These are phyloP conservation scores for Tuber brumale DNA, from an alignment of 495 filamentous ascomycete genomes.

Conservation along the genomic window DNA sequence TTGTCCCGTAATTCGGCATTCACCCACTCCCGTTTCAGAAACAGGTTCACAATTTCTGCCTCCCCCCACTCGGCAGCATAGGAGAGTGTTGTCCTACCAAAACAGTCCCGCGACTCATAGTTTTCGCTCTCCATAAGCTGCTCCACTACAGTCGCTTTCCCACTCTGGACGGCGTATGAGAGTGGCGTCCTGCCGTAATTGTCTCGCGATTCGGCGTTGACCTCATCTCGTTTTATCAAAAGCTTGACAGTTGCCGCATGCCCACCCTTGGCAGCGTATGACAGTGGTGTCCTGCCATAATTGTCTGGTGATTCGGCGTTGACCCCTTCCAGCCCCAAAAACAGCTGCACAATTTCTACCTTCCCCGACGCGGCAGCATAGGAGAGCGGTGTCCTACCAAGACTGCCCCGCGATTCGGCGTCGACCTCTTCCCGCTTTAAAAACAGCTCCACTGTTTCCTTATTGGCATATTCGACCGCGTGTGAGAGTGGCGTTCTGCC, in stretches of 20 bases:
- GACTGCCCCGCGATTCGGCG: neutral
- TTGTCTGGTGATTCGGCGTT: constrained; percentile 24
- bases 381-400: constrained; percentile 31
- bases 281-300: constrained; percentile 43
- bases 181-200: constrained; percentile 16
- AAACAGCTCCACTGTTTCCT: constrained; percentile 37
- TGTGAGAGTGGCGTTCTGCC: too few species aligned
- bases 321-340: constrained; percentile 30
- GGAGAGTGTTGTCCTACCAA: too few species aligned
- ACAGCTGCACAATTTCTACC: neutral
- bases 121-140: constrained; percentile 31
- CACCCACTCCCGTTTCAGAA: too few species aligned
- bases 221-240: neutral
- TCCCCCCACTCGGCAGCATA: too few species aligned
- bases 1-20: constrained; percentile 6
- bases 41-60: too few species aligned
- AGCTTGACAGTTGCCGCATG: too few species aligned
- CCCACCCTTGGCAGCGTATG: constrained; percentile 43
- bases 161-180: constrained; percentile 35
- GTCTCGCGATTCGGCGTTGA: neutral
- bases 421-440: constrained; percentile 2
- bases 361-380: constrained; percentile 33
- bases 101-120: too few species aligned
- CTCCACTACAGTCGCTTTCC: constrained; percentile 37
- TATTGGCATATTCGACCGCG: too few species aligned